Evolutionary conservation across 805 yeast species (phyloP), one percentile per base, ranked within the genome.

Genomic region (Saccharomycopsis fermentans): DNA sequence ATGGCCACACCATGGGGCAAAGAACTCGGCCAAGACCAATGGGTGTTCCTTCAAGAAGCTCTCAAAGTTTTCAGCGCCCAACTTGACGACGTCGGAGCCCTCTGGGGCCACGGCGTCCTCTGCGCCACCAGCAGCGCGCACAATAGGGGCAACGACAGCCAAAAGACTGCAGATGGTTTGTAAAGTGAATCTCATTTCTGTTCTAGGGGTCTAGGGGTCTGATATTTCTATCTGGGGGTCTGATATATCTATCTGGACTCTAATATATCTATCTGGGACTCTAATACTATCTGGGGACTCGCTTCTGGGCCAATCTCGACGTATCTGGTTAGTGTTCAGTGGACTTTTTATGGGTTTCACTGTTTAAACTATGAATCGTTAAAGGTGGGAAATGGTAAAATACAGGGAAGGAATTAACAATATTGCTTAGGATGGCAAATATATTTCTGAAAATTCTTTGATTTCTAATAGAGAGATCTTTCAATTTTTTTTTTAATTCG

Each of bases 1-100:
- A 75, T 91, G 94, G 17, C 97, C 97, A 78, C 97, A 91, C 97
- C 98, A 92, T 70, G 97, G 96, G 17, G 96, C 96, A 71, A 85
- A 89, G 73, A 89, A 89, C 73, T 89, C 96, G 21, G 92, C 86
- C 62, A 89, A 74, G 24, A 89, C 95, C 65, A 91, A 77, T 37
- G 90, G 87, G 75, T 91, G 86, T 58, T 78, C 81, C 54, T 74
- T 72, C 63, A 92, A 73, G 71, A 87, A 89, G 16, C 77, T 71
- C 59, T 80, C 79, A 70, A 88, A 92, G 60, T 79, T 79, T 40
- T 78, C 83, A 21, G 83, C 73, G 40, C 87, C 81, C 63, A 92
- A 80, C 70, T 87, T 83, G 64, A 89, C 89, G 54, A 92, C 98
- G 36, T 91, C 94, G 51, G 96, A 86, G 68, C 87, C 89, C 60